Conservation (phyloP, 2,329 filamentous ascomycete genomes). For the Beauveria pseudobassiana region DNA sequence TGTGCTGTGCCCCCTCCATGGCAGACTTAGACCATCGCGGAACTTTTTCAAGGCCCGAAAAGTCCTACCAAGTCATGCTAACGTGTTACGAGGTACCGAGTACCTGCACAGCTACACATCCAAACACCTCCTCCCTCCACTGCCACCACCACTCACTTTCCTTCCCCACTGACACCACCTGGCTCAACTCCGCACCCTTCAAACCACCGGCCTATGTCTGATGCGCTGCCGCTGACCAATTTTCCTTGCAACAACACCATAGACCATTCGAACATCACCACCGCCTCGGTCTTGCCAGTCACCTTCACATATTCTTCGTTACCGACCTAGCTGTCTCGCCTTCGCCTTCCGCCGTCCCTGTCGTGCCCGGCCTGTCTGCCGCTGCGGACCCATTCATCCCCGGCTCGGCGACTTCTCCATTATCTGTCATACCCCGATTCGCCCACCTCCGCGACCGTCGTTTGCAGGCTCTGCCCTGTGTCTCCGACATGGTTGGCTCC, state of each 20-base stretch:
- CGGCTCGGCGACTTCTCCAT: conserved; percentile 8
- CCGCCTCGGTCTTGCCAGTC: background rate
- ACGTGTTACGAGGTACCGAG: too few species aligned
- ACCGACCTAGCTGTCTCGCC: background rate
- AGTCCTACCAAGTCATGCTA: too few species aligned
- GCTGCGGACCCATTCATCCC: background rate
- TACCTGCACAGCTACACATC: background rate
- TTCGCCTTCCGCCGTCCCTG: background rate
- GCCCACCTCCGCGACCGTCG: background rate
- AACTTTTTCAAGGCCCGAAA: too few species aligned
- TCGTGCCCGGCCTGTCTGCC: background rate
- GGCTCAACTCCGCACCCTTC: conserved; percentile 4
- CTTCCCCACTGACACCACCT: background rate
- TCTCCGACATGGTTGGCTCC: conserved; percentile 27
- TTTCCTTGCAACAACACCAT: background rate
- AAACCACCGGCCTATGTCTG: background rate
- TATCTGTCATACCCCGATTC: background rate
- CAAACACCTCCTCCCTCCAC: background rate
- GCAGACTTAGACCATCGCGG: too few species aligned
- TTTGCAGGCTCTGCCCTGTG: background rate
- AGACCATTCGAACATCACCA: background rate
- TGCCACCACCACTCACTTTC: background rate
- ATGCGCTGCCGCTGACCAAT: background rate
- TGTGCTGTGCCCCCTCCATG: too few species aligned
- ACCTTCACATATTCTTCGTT: background rate